Evolutionary conservation across 495 filamentous ascomycete species (phyloP), one percentile per base, ranked within the genome.

Genomic region (Hypoxylon perforatum): DNA sequence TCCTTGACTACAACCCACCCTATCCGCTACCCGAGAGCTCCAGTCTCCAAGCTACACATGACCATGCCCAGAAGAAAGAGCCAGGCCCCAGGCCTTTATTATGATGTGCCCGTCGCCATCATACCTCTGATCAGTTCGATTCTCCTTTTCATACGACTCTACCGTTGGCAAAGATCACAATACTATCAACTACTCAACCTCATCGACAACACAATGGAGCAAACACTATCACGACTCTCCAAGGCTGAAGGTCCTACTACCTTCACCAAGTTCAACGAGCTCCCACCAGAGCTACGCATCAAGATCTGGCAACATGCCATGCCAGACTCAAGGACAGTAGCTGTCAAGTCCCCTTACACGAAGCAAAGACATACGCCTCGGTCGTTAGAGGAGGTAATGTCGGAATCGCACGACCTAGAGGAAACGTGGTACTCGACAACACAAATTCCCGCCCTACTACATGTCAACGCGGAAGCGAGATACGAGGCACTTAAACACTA

Each of bases 211-310:
- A 72, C 45, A 33, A 72, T 72, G 72, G 63, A 72, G 17, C 56
- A 39, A 11, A 66, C 58, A 18, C 39, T 53, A 18, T 61, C 69
- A 51, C 38, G 51, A 19, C 49, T 67, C 19, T 63, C 66, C 11
- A 62, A 50, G 12, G 21, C 28, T 14, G 59, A 46, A 44, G 18
- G 25, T n/a, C 55, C 48, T n/a, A 55, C 56, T 10, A 64, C 59
- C 35, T 84, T 83, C 72, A 61, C 56, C 44, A 66, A 66, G 48
- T 84, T 84, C 66, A 38, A 73, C 48, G 23, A 62, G 15, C 80
- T 84, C 14, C 81, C 82, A 6, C 45, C 77, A 33, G 81, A 84
- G 65, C 64, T 84, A 48, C 80, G 82, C 11, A 75, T 82, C 38
- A 75, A 75, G 41, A 80, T 84, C 42, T 83, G 79, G 77, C 63